Conservation (phyloP, 495 filamentous ascomycete genomes). For the Neurospora africana region DNA sequence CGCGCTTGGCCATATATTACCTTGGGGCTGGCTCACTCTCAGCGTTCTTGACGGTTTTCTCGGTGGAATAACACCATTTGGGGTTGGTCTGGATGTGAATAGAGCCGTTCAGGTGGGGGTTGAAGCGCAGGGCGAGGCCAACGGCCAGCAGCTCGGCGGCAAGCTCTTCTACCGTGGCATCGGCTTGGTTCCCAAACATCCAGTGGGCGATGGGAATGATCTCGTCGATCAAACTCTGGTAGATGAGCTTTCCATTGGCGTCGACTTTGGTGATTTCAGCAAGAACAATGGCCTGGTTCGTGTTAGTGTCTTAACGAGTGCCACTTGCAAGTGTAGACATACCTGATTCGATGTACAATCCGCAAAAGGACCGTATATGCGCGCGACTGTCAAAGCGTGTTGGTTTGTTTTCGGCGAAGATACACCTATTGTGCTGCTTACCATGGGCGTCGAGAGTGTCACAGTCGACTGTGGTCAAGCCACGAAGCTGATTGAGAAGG, state of each 20-base stretch:
- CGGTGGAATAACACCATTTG: constrained; percentile 39
- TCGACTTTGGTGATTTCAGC: constrained; percentile 37
- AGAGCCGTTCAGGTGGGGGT: constrained; percentile 39
- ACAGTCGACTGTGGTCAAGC: constrained; percentile 45
- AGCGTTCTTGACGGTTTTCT: constrained; percentile 45
- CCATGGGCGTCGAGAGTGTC: constrained; percentile 51
- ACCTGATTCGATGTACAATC: constrained; percentile 63
- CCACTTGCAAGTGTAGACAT: constrained; percentile 1
- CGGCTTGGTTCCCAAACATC: constrained; percentile 26
- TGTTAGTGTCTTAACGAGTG: neutral
- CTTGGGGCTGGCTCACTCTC: constrained; percentile 30
- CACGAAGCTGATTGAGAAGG: constrained; percentile 30
- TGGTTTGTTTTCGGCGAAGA: neutral
- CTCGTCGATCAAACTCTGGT: constrained; percentile 34
- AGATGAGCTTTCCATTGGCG: constrained; percentile 30
- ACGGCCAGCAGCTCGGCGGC: constrained; percentile 53
- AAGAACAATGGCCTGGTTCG: constrained; percentile 46
- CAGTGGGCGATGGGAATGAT: constrained; percentile 33
- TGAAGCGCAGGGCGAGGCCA: constrained; percentile 33
- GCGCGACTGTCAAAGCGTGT: constrained; percentile 34
- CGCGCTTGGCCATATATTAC: constrained; percentile 27
- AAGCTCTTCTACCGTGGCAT: constrained; percentile 37
- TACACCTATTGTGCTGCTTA: constrained; percentile 11
- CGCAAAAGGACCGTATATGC: constrained; percentile 46
- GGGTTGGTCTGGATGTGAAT: constrained; percentile 57